Evolutionary conservation across 768 basidiomycete genomes (phyloP), one percentile per base, ranked within the genome.

Genomic region (Zangia roseola): DNA sequence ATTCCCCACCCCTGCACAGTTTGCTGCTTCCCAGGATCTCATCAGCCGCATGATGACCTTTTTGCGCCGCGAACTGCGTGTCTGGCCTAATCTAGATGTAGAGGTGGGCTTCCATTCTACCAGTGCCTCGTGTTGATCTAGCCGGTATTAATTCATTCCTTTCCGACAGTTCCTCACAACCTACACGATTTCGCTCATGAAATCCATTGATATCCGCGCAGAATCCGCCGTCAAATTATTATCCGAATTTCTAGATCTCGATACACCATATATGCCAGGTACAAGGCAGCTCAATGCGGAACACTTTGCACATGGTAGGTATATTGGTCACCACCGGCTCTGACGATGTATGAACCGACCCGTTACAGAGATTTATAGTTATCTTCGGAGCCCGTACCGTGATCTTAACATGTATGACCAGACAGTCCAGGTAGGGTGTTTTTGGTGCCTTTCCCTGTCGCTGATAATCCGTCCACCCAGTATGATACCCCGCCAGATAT

Each of bases 261-360:
- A 86, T 54, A 68, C 70, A 4, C 75, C 78, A 2, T 82, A 83
- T 50, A 62, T 64, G 19, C 76, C 79, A 40, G 84, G 83, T 8
- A 71, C 74, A 21, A 75, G 83, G 46, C 75, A 79, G 49, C 68
- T 74, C 21, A 88, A 91, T 57, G 88, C 94, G 10, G 94, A 97
- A 63, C 94, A 97, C 67, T 94, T 97, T 70, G 90, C 87, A 8
- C 94, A 97, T 69, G 92, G 91, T 91, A 58, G 57, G 79, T 68
- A n/a, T 26, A n/a, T n/a, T n/a, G 35, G 40, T 26, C 20, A 3
- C 4, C 6, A 6, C 23, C 19, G 4, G 25, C 16, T 40, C 50
- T 59, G 50, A 54, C 23, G 10, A 13, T 31, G 28, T 25, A 4
- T 26, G 20, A 33, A 10, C 20, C 16, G 21, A 24, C 47, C 34